Base-by-base conservation (phyloP, 179 eudicot genomes). In the Patellifolia procumbens region DNA sequence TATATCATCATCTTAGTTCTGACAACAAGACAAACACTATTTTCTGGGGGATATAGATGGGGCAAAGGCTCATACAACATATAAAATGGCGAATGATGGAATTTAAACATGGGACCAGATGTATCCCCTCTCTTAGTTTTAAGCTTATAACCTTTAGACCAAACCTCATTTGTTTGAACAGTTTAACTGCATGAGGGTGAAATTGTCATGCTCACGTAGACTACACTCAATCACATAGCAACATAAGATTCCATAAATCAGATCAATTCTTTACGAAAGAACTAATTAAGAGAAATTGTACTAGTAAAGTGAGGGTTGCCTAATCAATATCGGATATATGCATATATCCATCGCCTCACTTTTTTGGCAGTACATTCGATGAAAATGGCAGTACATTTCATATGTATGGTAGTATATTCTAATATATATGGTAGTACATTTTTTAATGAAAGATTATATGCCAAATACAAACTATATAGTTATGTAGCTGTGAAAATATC, bases 211-310 rank as follows among this genome's bases (percentile, higher is more conserved):
- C 29, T 28, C 26, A 19, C 20, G 29, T 19, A 55, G 17, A 55
- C 15, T 6, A 29, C 12, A 20, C 28, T 19, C 24, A 8, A 20
- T 8, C 35, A 16, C 26, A 37, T n/a, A 64, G 10, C 10, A 51
- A 32, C 28, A 35, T 32, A 34, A 64, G 59, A 49, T 34, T 64
- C 70, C 71, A 34, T 32, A 26, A 16, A 73, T n/a, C 76, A 49
- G 61, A 28, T 43, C 10, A 49, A 6, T n/a, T 6, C 2, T 28
- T 59, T 31, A 46, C 32, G 43, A 39, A 0, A 64, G 29, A 46
- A 9, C 32, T 43, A 74, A 74, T 45, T 17, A 63, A 17, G 17
- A 20, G 29, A 37, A 35, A 22, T 20, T 22, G 65, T 20, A 65
- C 17, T 5, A 39, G 43, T n/a, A n/a, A n/a, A n/a, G n/a, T n/a